Conservation (phyloP, 2,329 filamentous ascomycete genomes). For the Penicillium concentricum region DNA sequence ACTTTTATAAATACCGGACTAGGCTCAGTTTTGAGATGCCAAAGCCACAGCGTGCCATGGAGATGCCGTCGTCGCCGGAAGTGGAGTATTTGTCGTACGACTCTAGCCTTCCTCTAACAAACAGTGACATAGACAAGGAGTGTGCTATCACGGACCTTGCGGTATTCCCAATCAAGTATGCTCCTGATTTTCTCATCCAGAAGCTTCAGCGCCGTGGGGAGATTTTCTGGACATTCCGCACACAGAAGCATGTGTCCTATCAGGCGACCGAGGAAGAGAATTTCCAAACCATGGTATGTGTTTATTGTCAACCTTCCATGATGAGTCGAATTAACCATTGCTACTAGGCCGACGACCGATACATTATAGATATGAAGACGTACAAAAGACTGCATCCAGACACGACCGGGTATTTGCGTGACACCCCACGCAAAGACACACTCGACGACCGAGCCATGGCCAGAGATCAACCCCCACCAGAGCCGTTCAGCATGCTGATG, state of each 20-base stretch:
- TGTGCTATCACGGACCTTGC: constrained; percentile 1
- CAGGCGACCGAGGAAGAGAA: constrained; percentile 4
- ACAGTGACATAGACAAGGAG: neutral
- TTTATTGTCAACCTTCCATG: neutral
- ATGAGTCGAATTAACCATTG: neutral
- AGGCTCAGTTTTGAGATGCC: neutral
- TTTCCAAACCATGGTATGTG: constrained; percentile 8
- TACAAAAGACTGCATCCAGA: constrained; percentile 6
- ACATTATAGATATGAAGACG: constrained; percentile 13
- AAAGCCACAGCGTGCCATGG: neutral
- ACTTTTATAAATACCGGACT: neutral
- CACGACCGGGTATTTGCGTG: neutral
- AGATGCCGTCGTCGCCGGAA: neutral
- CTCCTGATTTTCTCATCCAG: constrained; percentile 44
- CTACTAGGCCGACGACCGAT: constrained; percentile 7
- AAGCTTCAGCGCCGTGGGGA: constrained; percentile 44
- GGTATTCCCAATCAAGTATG: constrained; percentile 5
- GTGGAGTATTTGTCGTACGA: neutral
- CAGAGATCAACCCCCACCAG: neutral
- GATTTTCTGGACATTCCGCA: constrained; percentile 10
- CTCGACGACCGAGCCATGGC: neutral
- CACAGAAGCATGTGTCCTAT: constrained; percentile 8
- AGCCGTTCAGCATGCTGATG: neutral
- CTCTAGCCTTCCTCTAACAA: neutral
- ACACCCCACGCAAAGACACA: neutral